Conservation (phyloP, 441 rosid genomes). For the Monsonia emarginata region DNA sequence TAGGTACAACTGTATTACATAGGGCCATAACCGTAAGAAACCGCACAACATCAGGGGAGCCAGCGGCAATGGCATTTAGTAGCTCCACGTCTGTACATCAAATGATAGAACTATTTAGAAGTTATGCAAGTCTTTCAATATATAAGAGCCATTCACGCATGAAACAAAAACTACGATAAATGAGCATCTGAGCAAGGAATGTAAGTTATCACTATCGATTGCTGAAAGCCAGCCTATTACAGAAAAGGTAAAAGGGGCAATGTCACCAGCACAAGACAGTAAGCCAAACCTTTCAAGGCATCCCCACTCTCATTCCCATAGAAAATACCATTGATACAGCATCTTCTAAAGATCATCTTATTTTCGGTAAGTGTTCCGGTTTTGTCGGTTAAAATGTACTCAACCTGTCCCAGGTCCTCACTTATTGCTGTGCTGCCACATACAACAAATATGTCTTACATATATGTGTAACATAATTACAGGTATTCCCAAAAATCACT, state of each 20-base stretch:
- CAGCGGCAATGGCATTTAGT: constrained; percentile 57
- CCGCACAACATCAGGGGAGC: constrained; percentile 72
- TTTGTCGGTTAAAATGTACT: constrained; percentile 96
- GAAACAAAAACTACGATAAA: constrained; percentile 5
- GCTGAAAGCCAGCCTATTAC: background rate
- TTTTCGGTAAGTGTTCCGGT: constrained; percentile 98
- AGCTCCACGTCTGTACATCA: constrained; percentile 49
- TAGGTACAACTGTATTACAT: constrained; percentile 90
- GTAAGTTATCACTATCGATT: background rate
- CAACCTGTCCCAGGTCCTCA: constrained; percentile 99
- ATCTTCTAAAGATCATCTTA: constrained; percentile 92
- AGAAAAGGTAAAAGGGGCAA: constrained; percentile 7
- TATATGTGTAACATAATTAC: constrained; percentile 12
- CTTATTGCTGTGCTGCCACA: constrained; percentile 99
- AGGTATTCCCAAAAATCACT: constrained; percentile 13
- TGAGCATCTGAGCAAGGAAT: constrained; percentile 4
- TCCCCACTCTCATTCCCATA: constrained; percentile 88
- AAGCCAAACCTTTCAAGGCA: constrained; percentile 73
- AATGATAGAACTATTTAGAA: constrained; percentile 15
- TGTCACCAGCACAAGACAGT: constrained; percentile 5
- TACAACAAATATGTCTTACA: constrained; percentile 30
- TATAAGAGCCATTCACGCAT: constrained; percentile 11
- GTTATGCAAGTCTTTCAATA: constrained; percentile 4
- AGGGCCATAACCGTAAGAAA: constrained; percentile 92
- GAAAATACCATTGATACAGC: constrained; percentile 71